Evolutionary conservation across 73 alveolate species (phyloP), one percentile per base, ranked within the genome.

Genomic region (Paramecium sexaurelia): DNA sequence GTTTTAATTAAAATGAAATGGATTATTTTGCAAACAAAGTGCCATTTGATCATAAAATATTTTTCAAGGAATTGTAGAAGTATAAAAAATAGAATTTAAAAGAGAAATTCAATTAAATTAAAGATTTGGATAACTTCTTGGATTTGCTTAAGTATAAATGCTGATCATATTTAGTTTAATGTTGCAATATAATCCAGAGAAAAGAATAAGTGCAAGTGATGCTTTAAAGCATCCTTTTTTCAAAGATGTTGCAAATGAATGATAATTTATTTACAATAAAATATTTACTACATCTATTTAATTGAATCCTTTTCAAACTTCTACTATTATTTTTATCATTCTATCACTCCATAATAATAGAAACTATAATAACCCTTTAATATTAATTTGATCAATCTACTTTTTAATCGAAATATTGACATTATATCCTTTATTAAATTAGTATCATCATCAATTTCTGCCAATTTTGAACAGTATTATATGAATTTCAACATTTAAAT

Each of bases 381-480:
- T 17, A 45, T 78, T 22, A 9, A 78, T 29, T 11, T n/a, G 19
- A 0, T 13, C 4, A 29, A 51, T 5, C 40, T 78, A 78, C 94
- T 94, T 96, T 41, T 96, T 98, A 2, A 69, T 98, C 84, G 95
- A 92, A 95, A 90, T 92, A 91, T 56, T 22, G 55, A 95, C 55
- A 91, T 85, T 68, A 96, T 45, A 88, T 95, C 92, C 29, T 93
- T 95, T n/a, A 84, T 92, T 75, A 95, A 93, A 15, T 93, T 97
- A 92, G 91, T 93, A 78, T 93, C 95, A 86, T 90, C 91, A 55
- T 95, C 98, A 69, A 95, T 87, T 96, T 97, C 98, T 29, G 99
- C 98, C 90, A 96, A 93, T 91, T 93, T 96, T 10, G 96, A 87
- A 85, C 96, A 98, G 84, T 96, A 98, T 94, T 95, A 96, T 67